Conservation (phyloP, 768 basidiomycete species). For the Piloderma croceum region DNA sequence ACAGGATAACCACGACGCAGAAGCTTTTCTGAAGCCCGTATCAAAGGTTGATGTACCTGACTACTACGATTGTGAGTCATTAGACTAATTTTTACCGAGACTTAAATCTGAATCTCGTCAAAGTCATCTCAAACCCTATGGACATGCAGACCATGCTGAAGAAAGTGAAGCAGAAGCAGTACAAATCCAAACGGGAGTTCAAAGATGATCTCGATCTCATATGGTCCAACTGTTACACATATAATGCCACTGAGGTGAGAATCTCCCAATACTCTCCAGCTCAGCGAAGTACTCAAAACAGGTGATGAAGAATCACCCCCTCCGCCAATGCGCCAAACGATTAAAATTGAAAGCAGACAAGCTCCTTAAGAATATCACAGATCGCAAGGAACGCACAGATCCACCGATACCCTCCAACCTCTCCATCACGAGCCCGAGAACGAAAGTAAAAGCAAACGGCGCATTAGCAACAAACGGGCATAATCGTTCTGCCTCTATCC, state of each 20-base stretch:
- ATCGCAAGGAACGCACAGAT: constrained; percentile 76
- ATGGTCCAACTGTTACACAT: constrained; percentile 91
- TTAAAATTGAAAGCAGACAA: constrained; percentile 81
- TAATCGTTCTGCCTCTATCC: constrained; percentile 6
- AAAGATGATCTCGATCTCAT: constrained; percentile 92
- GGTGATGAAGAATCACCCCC: constrained; percentile 76
- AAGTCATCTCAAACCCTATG: constrained; percentile 94
- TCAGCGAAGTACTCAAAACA: not conserved
- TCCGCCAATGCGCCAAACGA: constrained; percentile 75
- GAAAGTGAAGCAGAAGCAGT: constrained; percentile 87
- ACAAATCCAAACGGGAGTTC: constrained; percentile 93
- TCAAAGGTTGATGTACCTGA: constrained; percentile 86
- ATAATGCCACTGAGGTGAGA: constrained; percentile 86
- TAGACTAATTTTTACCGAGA: too few relatives aligned
- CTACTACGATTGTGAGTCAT: too few relatives aligned
- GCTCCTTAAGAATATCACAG: constrained; percentile 83
- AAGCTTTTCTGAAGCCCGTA: constrained; percentile 91
- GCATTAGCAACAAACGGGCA: not conserved
- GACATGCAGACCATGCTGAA: constrained; percentile 89
- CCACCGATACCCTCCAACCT: constrained; percentile 53
- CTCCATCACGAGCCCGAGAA: constrained; percentile 1
- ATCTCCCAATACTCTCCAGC: not conserved
- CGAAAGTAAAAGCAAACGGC: constrained; percentile 7
- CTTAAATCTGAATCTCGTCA: constrained; percentile 6
- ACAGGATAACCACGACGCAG: constrained; percentile 86